Evolutionary conservation across 2,329 filamentous ascomycete species (phyloP).

Genomic region (Fusarium sororula): DNA sequence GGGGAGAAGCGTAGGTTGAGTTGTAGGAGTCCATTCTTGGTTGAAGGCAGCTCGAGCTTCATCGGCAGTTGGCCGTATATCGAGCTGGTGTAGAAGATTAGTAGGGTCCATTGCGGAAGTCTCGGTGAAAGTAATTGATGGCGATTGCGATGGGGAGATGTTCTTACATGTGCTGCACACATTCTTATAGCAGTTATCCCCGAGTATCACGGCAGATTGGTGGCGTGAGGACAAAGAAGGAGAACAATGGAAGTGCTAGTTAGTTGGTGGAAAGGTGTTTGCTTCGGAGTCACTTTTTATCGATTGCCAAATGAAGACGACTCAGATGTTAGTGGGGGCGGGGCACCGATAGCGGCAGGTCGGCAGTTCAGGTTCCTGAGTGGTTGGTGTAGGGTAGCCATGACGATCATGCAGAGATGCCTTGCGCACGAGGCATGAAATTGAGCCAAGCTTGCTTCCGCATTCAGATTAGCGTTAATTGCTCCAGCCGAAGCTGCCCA

Average conservation of each 20-base stretch:
- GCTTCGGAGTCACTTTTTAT: constrained; percentile 30
- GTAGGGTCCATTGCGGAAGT: constrained; percentile 1
- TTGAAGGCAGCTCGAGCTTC: constrained; percentile 42
- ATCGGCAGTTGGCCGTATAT: constrained; percentile 41
- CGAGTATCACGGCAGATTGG: neutral
- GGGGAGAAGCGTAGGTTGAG: constrained; percentile 76
- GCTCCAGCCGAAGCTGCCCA: neutral
- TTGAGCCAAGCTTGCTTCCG: constrained; percentile 14
- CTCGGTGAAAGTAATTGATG: neutral
- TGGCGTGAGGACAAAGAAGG: constrained; percentile 18
- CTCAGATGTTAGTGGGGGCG: constrained; percentile 36
- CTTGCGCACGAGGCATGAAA: constrained; percentile 27
- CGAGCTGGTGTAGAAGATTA: constrained; percentile 31
- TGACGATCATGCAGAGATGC: neutral
- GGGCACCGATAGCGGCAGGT: constrained; percentile 36
- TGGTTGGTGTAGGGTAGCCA: constrained; percentile 22
- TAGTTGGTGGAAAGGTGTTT: constrained; percentile 15
- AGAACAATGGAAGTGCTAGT: constrained; percentile 15
- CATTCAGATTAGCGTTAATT: neutral
- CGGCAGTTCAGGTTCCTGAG: neutral
- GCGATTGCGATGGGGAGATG: neutral
- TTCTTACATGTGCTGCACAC: constrained; percentile 39
- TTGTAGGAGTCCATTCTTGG: constrained; percentile 37
- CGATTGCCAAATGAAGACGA: constrained; percentile 21
- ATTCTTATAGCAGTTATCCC: constrained; percentile 21